Conservation (phyloP, 768 basidiomycete species). For the Naganishia kalamii region DNA sequence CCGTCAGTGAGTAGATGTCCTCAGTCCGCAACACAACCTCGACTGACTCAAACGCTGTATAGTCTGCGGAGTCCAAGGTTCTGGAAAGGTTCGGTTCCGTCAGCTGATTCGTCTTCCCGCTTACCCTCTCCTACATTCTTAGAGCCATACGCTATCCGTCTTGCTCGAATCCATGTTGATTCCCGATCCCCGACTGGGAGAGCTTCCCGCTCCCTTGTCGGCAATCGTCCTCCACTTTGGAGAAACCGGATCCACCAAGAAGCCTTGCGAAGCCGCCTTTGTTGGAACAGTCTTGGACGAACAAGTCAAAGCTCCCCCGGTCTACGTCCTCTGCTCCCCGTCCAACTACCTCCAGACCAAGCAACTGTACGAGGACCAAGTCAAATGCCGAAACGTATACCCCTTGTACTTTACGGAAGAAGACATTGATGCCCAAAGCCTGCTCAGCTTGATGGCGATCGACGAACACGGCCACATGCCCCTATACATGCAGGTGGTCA, state of each 20-base stretch:
- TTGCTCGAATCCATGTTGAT: slow-evolving; percentile 22
- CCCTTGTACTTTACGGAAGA: slow-evolving; percentile 19
- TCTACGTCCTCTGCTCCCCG: slow-evolving; percentile 21
- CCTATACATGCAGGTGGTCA: slow-evolving; percentile 20
- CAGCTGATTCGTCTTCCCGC: not conserved
- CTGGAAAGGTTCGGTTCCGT: slow-evolving; percentile 15
- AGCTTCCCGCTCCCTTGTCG: slow-evolving; percentile 7
- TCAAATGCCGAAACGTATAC: slow-evolving; percentile 12
- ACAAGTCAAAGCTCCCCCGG: not conserved
- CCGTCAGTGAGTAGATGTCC: slow-evolving; percentile 11
- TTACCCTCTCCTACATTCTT: not conserved
- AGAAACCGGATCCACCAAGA: slow-evolving; percentile 12
- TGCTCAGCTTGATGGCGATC: slow-evolving; percentile 21
- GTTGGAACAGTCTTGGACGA: slow-evolving; percentile 1
- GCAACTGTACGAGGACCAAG: slow-evolving; percentile 10
- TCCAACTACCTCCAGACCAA: not conserved
- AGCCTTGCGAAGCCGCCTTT: slow-evolving; percentile 21
- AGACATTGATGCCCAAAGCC: slow-evolving; percentile 18
- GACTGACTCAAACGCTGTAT: not conserved
- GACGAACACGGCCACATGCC: slow-evolving; percentile 17
- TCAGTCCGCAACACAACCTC: not conserved
- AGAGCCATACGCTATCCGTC: slow-evolving; percentile 22
- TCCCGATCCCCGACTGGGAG: slow-evolving; percentile 12
- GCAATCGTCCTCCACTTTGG: slow-evolving; percentile 21
- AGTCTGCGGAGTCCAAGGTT: slow-evolving; percentile 23